phyloP scores from a whole-genome alignment of 1,139 yeast species.

The Pichia sp. region DNA sequence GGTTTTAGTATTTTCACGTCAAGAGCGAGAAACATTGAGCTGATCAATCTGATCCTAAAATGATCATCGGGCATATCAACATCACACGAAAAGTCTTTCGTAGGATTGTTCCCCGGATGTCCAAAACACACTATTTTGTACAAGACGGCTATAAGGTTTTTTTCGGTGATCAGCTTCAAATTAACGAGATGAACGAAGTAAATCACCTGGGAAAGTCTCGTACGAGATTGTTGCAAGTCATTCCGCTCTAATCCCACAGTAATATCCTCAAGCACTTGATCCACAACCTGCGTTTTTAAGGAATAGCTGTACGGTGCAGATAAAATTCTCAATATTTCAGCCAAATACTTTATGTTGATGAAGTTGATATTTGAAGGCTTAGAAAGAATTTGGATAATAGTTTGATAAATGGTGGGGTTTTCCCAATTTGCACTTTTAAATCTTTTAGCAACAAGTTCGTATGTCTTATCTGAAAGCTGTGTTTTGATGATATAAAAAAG shows the following conservation, averaged over 20 bases:
- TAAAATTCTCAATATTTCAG: conserved; percentile 44
- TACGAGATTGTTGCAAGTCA: conserved; percentile 57
- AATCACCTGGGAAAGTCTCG: conserved; percentile 57
- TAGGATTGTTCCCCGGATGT: conserved; percentile 60
- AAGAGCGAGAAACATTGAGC: conserved; percentile 25
- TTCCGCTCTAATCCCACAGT: conserved; percentile 64
- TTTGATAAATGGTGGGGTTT: conserved; percentile 38
- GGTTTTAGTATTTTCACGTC: not conserved
- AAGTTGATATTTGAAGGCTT: conserved; percentile 61
- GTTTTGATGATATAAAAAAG: conserved; percentile 46
- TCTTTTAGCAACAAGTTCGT: conserved; percentile 37
- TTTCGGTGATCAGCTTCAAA: conserved; percentile 43
- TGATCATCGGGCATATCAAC: conserved; percentile 65
- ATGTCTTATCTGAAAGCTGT: conserved; percentile 45
- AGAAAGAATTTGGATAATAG: conserved; percentile 51
- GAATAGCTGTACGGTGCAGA: conserved; percentile 31
- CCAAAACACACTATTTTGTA: conserved; percentile 65
- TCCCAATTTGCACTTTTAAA: conserved; percentile 48
- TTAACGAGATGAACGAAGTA: conserved; percentile 60
- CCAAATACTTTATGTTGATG: conserved; percentile 44
- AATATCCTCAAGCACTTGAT: conserved; percentile 61
- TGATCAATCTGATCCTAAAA: conserved; percentile 61
- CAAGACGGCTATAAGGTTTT: conserved; percentile 50
- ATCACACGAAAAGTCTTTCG: conserved; percentile 40
- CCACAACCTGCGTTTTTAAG: conserved; percentile 48